Evolutionary conservation across 2,329 filamentous ascomycete species (phyloP).

Genomic region (Tolypocladium nubicola): DNA sequence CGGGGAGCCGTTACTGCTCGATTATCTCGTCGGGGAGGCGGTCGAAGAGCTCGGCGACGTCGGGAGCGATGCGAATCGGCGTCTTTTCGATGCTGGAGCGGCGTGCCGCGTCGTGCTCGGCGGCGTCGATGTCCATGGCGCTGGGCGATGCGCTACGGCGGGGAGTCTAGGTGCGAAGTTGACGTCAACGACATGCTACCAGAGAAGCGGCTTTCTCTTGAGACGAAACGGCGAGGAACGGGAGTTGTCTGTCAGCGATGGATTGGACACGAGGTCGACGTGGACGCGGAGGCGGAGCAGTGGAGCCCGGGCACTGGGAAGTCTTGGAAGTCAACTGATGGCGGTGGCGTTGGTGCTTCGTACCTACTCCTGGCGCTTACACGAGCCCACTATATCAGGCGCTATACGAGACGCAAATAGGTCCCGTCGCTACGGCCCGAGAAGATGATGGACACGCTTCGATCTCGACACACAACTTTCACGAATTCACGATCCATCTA

Average conservation of each 20-base stretch:
- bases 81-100: conserved; percentile 24
- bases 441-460: background rate
- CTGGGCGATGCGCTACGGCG: conserved; percentile 4
- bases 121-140: conserved; percentile 21
- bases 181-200: background rate
- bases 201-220: background rate
- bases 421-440: background rate
- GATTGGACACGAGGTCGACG: background rate
- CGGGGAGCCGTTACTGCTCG: conserved; percentile 44
- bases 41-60: conserved; percentile 31
- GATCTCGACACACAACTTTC: no score
- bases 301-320: background rate
- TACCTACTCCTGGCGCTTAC: background rate
- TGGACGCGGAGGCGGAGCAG: background rate
- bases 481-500: no score
- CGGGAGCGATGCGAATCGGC: conserved; percentile 14
- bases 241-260: background rate
- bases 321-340: background rate
- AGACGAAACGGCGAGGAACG: background rate
- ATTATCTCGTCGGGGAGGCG: conserved; percentile 59
- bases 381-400: background rate
- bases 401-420: background rate
- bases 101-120: conserved; percentile 15
- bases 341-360: background rate
- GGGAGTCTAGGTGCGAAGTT: background rate